Evolutionary conservation across 177 flowering plant species (phyloP).

Genomic region (Vitis hybrid): DNA sequence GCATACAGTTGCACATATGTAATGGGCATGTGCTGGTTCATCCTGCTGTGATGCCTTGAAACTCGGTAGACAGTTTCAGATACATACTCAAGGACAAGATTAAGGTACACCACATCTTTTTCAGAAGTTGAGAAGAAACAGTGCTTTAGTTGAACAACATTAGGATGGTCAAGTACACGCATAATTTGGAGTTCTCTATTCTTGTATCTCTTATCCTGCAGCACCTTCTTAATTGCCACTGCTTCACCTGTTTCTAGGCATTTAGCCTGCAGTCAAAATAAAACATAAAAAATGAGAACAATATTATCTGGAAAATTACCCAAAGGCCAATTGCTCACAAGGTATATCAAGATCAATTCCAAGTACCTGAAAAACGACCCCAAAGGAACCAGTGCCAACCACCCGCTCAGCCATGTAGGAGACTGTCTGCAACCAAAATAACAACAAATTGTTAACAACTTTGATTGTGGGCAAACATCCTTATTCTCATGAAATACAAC

Average conservation of each 20-base stretch:
- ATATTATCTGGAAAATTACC: neutral
- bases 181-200: slow-evolving; percentile 92
- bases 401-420: slow-evolving; percentile 98
- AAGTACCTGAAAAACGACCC: slow-evolving; percentile 93
- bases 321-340: neutral
- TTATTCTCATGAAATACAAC: neutral
- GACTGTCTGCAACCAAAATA: slow-evolving; percentile 52
- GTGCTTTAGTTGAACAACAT: slow-evolving; percentile 81
- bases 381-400: slow-evolving; percentile 99
- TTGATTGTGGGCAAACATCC: neutral
- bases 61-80: slow-evolving; percentile 88
- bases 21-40: slow-evolving; percentile 77
- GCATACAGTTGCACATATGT: slow-evolving; percentile 77
- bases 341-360: neutral
- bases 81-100: slow-evolving; percentile 88
- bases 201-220: slow-evolving; percentile 98
- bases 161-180: slow-evolving; percentile 86
- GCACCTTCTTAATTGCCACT: slow-evolving; percentile 96
- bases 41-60: slow-evolving; percentile 66
- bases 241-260: slow-evolving; percentile 87
- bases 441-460: slow-evolving; percentile 1
- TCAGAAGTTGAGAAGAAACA: slow-evolving; percentile 92
- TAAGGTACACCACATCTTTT: slow-evolving; percentile 86
- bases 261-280: slow-evolving; percentile 59
- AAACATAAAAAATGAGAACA: neutral